A percentile compares a stretch with the other conserved stretches of the same genome.
phyloP scores from a whole-genome alignment of 345 rosid genomes.

The Hibiscus syriacus region DNA sequence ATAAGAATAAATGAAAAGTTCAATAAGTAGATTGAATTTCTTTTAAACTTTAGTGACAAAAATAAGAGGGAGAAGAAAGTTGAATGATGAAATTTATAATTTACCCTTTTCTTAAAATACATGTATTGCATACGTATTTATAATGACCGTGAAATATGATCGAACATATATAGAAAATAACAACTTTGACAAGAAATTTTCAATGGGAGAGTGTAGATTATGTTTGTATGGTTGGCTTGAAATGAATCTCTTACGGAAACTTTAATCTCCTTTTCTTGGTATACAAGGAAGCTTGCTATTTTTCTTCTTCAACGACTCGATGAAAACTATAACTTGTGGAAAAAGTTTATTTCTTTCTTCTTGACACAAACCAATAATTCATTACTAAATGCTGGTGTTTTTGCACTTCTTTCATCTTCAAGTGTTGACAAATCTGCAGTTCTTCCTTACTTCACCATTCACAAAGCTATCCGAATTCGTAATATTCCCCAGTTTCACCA shows the following conservation, averaged over 20 bases:
- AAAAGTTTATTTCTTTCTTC: neutral
- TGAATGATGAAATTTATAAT: too few species aligned
- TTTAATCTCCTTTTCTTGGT: neutral
- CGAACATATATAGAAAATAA: neutral
- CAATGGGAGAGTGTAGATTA: neutral
- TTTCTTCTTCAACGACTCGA: neutral
- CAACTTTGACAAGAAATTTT: neutral
- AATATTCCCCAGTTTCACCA: constrained; percentile 88
- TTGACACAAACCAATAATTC: constrained; percentile 1
- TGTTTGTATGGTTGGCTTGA: neutral
- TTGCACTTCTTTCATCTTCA: constrained; percentile 12
- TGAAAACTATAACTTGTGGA: neutral
- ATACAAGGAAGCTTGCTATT: neutral
- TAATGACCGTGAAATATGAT: neutral
- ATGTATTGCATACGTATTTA: neutral
- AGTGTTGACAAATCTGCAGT: constrained; percentile 78
- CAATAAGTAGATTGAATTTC: too few species aligned
- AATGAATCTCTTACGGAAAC: constrained; percentile 2
- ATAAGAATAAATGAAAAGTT: too few species aligned
- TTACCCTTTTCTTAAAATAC: neutral
- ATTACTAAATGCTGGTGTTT: neutral
- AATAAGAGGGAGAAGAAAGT: too few species aligned
- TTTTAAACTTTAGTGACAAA: too few species aligned
- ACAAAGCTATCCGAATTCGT: constrained; percentile 47
- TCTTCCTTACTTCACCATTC: constrained; percentile 69